Conservation (phyloP, 495 filamentous ascomycete species). For the Podospora fimiseda region DNA sequence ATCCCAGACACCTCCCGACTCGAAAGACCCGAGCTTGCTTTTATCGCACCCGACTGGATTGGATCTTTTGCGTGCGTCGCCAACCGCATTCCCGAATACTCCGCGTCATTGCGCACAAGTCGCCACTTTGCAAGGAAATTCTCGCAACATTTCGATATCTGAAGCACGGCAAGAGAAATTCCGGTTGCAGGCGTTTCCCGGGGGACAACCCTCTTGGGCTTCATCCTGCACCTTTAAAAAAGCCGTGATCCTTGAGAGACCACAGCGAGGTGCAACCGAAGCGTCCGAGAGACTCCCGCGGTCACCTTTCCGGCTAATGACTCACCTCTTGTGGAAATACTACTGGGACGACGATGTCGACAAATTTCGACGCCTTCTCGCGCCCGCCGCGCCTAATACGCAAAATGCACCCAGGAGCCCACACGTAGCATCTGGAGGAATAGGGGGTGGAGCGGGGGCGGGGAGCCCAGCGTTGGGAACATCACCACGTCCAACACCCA, state of each 20-base stretch:
- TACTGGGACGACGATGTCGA: constrained; percentile 96
- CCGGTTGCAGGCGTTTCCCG: constrained; percentile 5
- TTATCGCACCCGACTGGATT: background rate
- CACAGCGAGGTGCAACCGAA: constrained; percentile 77
- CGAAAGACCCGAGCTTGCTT: too few species aligned
- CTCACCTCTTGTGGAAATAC: constrained; percentile 88
- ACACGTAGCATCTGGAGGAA: constrained; percentile 15
- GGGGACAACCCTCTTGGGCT: constrained; percentile 28
- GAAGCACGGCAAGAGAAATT: constrained; percentile 1
- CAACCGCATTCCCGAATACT: constrained; percentile 2
- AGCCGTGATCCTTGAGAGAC: constrained; percentile 69
- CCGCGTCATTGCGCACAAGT: constrained; percentile 13
- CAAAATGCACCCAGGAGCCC: constrained; percentile 41
- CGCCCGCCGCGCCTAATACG: constrained; percentile 51
- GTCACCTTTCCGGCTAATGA: constrained; percentile 64
- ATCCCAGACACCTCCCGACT: too few species aligned
- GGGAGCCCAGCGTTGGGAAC: constrained; percentile 29
- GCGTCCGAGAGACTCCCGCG: constrained; percentile 38
- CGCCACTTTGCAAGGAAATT: constrained; percentile 14
- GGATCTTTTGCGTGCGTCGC: background rate
- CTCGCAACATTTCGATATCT: constrained; percentile 3
- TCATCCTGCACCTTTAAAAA: constrained; percentile 65
- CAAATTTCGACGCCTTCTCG: constrained; percentile 76
- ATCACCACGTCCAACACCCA: constrained; percentile 39
- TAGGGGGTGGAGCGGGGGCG: constrained; percentile 6